Percentiles rank a stretch among this genome's conserved stretches.
Conservation (phyloP, 495 filamentous ascomycete species). For the Aspergillus baeticus region DNA sequence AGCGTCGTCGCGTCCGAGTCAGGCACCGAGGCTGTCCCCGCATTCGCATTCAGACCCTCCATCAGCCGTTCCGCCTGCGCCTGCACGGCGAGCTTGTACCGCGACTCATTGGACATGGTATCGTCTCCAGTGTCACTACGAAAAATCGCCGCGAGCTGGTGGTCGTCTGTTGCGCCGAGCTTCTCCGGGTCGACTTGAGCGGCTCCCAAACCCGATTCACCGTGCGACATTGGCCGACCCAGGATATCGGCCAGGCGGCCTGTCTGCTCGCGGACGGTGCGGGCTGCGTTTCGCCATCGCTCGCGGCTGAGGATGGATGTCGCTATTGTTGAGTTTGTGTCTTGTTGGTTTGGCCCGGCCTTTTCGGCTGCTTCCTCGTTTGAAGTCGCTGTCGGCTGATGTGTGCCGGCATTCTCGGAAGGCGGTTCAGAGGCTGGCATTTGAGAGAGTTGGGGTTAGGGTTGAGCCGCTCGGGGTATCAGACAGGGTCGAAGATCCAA, state of each 20-base stretch:
- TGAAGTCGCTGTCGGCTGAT: too few species aligned
- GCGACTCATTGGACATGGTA: not conserved
- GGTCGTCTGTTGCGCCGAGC: slow-evolving; percentile 7
- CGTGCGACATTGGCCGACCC: not conserved
- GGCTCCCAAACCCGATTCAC: slow-evolving; percentile 1
- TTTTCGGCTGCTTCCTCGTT: not conserved
- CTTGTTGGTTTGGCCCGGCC: not conserved
- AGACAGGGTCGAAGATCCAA: too few species aligned
- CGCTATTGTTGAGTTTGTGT: not conserved
- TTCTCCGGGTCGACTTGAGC: slow-evolving; percentile 1
- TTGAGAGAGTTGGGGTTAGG: too few species aligned
- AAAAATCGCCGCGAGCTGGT: slow-evolving; percentile 5
- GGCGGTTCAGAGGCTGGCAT: too few species aligned
- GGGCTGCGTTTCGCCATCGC: slow-evolving; percentile 7
- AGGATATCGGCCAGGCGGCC: not conserved
- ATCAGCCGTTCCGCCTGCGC: slow-evolving; percentile 5
- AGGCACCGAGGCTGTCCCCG: too few species aligned
- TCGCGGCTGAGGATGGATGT: not conserved
- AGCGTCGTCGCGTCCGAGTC: too few species aligned
- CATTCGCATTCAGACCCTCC: not conserved
- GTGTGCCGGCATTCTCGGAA: too few species aligned
- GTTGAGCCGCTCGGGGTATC: too few species aligned
- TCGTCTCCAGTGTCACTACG: not conserved
- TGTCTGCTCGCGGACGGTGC: slow-evolving; percentile 3
- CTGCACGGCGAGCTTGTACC: slow-evolving; percentile 3